phyloP scores from a whole-genome alignment of 345 rosid genomes.

The Raphanus sativus region DNA sequence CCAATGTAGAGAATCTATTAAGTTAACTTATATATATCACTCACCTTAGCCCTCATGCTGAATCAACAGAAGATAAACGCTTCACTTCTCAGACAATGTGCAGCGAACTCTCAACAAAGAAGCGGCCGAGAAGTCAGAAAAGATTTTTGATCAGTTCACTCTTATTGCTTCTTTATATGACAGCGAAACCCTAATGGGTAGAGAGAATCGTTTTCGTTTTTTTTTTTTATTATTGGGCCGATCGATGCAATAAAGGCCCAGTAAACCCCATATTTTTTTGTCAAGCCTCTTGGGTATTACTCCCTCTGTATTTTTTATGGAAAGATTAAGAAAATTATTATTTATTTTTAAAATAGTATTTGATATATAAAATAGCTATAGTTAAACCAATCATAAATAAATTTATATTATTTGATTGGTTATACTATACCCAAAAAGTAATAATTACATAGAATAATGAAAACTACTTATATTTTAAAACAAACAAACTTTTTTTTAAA shows the following conservation, averaged over 20 bases:
- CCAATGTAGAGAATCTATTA: not conserved
- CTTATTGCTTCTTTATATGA: slow-evolving; percentile 19
- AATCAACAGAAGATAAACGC: slow-evolving; percentile 1
- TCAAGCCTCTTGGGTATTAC: not conserved
- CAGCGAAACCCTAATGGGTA: slow-evolving; percentile 30
- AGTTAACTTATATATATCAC: not conserved
- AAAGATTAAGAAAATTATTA: too few species aligned
- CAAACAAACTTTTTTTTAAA: too few species aligned
- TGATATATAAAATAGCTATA: too few species aligned
- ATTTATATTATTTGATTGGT: too few species aligned
- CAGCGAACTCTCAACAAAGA: not conserved
- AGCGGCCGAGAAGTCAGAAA: slow-evolving; percentile 11
- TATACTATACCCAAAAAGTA: too few species aligned
- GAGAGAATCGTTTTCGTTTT: not conserved
- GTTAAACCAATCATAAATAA: too few species aligned
- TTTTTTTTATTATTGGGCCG: slow-evolving; percentile 10
- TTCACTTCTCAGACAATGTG: slow-evolving; percentile 30
- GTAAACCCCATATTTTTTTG: slow-evolving; percentile 9
- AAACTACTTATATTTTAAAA: too few species aligned
- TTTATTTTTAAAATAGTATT: too few species aligned
- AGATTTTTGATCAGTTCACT: not conserved
- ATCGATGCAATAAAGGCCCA: not conserved
- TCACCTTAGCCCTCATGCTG: slow-evolving; percentile 88
- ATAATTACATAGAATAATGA: too few species aligned
- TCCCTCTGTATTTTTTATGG: too few species aligned